Base-by-base conservation (phyloP, 2,329 filamentous ascomycete species). In the Fusarium chuoi region DNA sequence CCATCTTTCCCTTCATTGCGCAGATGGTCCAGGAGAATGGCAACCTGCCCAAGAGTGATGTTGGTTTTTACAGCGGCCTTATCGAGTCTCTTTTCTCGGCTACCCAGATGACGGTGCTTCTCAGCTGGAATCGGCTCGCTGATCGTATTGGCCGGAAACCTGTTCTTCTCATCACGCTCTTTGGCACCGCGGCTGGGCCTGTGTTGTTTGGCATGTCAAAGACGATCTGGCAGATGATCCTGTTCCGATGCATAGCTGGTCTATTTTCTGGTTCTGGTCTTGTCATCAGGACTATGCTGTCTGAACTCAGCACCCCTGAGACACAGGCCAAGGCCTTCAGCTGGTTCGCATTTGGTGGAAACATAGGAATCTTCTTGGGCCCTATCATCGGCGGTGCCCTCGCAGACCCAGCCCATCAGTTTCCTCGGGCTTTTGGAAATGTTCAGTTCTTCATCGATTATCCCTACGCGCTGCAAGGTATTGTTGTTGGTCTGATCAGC, bases 1-100 rank as follows among this genome's bases (percentile, higher is more conserved):
- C 87, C 79, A 94, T 96, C 80, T 93, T 96, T 77, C 92, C 93
- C 2, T 96, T 93, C 82, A 89, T 96, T 81, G 94, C 91, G 77
- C 85, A 92, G 78, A 96, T 96, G 93, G 90, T 94, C 42, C 85
- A 89, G 80, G 85, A 88, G 64, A 92, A 91, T 66, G 93, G 92
- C 15, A 78, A 85, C 17, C 82, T 96, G 5, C 80, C 86, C 4
- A 84, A 89, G 49, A 83, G 87, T n/a, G 91, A 94, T 79, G 90
- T 94, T 7, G 94, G 94, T 5, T 96, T 95, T 83, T 96, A 94
- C 84, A 90, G 87, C 65, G 94, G 94, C 5, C 83, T 95, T 18
- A 94, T 96, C 79, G 90, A 92, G 83, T 89, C 89, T 45, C 82
- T 94, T 36, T 96, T 95, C 82, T 93, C 91, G 6, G 83, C 92